A percentile compares a stretch with the other conserved stretches of the same genome.
phyloP scores from a whole-genome alignment of 139 green algal species.

The Astrephomene gubernaculifera region DNA sequence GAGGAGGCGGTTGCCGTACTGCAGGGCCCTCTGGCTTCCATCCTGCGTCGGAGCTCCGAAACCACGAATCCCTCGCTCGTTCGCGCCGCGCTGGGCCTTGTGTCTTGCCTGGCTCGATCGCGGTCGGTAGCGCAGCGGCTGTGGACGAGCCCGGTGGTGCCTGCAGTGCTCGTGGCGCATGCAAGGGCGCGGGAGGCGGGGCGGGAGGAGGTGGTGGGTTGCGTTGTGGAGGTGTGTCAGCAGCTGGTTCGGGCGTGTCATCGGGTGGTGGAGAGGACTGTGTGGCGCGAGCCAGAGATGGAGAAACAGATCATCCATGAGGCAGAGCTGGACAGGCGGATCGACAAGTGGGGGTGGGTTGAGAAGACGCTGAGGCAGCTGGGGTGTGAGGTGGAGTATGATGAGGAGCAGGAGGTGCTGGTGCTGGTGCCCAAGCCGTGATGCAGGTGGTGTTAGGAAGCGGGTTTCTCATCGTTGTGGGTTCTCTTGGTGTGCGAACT shows the following conservation, averaged over 20 bases:
- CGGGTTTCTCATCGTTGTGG: neutral
- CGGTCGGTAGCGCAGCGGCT: neutral
- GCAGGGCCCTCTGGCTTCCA: neutral
- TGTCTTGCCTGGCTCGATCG: slow-evolving; percentile 21
- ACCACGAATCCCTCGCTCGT: neutral
- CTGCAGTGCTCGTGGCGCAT: slow-evolving; percentile 2
- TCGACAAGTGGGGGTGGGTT: slow-evolving; percentile 16
- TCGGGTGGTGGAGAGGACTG: neutral
- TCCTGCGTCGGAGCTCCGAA: neutral
- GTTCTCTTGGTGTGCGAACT: neutral
- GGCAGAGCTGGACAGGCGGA: neutral
- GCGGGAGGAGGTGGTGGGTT: neutral
- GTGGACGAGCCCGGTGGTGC: slow-evolving; percentile 16
- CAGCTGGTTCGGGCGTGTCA: slow-evolving; percentile 21
- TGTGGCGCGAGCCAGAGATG: too few relatives aligned
- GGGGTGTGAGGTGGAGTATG: slow-evolving; percentile 16
- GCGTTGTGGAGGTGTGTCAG: slow-evolving; percentile 6
- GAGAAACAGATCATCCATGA: too few relatives aligned
- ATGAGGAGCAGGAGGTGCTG: slow-evolving; percentile 1
- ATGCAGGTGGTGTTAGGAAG: neutral
- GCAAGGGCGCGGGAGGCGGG: neutral
- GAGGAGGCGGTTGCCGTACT: neutral
- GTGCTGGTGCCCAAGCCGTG: slow-evolving; percentile 36
- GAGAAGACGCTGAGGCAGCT: slow-evolving; percentile 28
- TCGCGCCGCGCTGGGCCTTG: neutral